These are phyloP conservation scores for Fagopyrum tataricum DNA, from an alignment of 148 eudicot genomes.

Conservation along the genomic window DNA sequence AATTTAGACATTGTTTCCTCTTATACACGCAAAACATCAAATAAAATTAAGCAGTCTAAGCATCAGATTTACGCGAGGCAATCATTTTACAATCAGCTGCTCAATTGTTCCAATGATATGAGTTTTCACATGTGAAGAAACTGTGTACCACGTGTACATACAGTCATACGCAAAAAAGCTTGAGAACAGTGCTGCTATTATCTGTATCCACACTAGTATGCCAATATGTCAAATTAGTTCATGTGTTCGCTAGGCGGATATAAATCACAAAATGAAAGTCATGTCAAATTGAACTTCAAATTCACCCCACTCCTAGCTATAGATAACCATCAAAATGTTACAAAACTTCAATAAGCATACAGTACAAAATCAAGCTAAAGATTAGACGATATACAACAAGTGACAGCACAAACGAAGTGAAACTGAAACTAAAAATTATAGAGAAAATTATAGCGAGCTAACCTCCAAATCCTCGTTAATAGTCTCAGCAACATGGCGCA, in stretches of 20 bases:
- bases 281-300: no score
- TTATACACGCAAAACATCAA: no score
- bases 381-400: background rate
- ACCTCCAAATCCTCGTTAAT: conserved; percentile 74
- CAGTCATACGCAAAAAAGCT: background rate
- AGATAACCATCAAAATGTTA: background rate
- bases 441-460: background rate
- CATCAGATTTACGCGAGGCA: background rate
- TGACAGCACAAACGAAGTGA: background rate
- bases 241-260: no score
- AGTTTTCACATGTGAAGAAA: background rate
- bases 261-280: no score
- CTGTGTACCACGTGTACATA: background rate
- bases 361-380: background rate
- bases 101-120: background rate
- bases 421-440: background rate
- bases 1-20: background rate
- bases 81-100: background rate
- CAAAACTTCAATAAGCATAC: background rate
- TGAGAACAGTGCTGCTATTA: background rate
- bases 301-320: no score
- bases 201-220: background rate
- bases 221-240: background rate
- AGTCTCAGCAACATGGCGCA: conserved; percentile 95
- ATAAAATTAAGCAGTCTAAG: background rate